These are phyloP conservation scores for Setaria italica DNA, from an alignment of 202 grass and related monocot genomes.

Conservation along the genomic window DNA sequence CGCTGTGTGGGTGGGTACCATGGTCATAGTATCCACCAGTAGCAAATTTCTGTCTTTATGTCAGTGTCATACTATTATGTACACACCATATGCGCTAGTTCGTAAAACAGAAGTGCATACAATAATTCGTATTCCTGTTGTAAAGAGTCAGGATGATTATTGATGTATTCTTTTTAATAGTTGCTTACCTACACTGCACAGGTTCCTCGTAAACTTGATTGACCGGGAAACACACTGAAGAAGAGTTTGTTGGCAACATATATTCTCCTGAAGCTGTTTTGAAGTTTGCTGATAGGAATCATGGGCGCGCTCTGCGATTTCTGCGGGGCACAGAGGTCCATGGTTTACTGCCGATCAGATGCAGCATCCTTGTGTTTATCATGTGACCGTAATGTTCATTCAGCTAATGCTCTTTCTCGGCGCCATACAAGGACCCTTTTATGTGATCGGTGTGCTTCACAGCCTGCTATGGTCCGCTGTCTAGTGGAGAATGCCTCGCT, in stretches of 20 bases:
- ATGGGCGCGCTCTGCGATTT: constrained; percentile 83
- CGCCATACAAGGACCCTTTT: constrained; percentile 85
- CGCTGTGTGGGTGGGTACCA: constrained; percentile 4
- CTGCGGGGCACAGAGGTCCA: constrained; percentile 77
- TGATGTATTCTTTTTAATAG: constrained; percentile 2
- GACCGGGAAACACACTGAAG: constrained; percentile 11
- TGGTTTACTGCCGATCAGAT: constrained; percentile 93
- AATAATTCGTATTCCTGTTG: not conserved
- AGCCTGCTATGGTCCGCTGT: constrained; percentile 79
- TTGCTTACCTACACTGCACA: constrained; percentile 18
- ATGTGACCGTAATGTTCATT: constrained; percentile 92
- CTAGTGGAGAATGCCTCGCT: constrained; percentile 67
- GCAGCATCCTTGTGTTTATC: constrained; percentile 86
- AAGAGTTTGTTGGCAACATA: constrained; percentile 11
- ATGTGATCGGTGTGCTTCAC: constrained; percentile 74
- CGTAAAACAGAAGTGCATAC: not conserved
- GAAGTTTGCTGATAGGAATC: constrained; percentile 31
- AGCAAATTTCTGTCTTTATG: constrained; percentile 16
- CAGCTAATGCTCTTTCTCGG: constrained; percentile 85
- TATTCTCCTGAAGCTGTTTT: constrained; percentile 21
- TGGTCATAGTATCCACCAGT: not conserved
- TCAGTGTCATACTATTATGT: constrained; percentile 19
- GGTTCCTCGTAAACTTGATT: constrained; percentile 23
- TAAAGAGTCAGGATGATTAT: not conserved
- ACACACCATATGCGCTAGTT: not conserved